Conservation (phyloP, 208 protist genomes). For the Trypanosoma platydactyli region DNA sequence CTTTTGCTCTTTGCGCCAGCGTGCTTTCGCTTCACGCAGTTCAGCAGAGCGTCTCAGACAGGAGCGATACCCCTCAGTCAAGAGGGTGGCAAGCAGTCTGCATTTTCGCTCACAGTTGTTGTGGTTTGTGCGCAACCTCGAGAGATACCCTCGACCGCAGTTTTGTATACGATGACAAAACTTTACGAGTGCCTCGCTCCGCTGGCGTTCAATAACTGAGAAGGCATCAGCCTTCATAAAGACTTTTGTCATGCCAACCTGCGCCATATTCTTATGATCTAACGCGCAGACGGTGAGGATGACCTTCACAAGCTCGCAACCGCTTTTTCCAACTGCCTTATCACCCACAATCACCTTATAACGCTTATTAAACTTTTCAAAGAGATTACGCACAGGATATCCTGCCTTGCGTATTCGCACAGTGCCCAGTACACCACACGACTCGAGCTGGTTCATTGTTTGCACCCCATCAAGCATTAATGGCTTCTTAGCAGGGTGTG, state of each 20-base stretch:
- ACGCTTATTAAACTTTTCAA: constrained; percentile 37
- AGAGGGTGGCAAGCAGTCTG: constrained; percentile 10
- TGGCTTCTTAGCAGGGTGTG: constrained; percentile 43
- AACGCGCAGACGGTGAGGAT: constrained; percentile 22
- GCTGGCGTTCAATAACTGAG: constrained; percentile 20
- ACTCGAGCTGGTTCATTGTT: constrained; percentile 43
- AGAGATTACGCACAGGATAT: constrained; percentile 38
- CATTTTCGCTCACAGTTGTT: constrained; percentile 11
- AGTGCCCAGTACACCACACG: constrained; percentile 43
- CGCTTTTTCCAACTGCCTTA: constrained; percentile 4
- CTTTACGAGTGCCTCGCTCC: constrained; percentile 26
- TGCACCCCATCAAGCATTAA: constrained; percentile 34
- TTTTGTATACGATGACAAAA: constrained; percentile 25
- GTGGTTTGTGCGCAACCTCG: constrained; percentile 8
- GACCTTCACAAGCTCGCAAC: constrained; percentile 9
- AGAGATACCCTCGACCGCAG: constrained; percentile 18
- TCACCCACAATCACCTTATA: constrained; percentile 35
- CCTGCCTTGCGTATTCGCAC: constrained; percentile 43
- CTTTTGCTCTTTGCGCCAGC: constrained; percentile 19
- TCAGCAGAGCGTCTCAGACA: constrained; percentile 28
- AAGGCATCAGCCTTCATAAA: constrained; percentile 44
- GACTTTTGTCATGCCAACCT: constrained; percentile 41
- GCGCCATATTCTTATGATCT: constrained; percentile 16
- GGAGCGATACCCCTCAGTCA: constrained; percentile 22
- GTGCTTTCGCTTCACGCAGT: constrained; percentile 17